Evolutionary conservation across 164 flowering plant species (phyloP).

Genomic region (Piper longum): DNA sequence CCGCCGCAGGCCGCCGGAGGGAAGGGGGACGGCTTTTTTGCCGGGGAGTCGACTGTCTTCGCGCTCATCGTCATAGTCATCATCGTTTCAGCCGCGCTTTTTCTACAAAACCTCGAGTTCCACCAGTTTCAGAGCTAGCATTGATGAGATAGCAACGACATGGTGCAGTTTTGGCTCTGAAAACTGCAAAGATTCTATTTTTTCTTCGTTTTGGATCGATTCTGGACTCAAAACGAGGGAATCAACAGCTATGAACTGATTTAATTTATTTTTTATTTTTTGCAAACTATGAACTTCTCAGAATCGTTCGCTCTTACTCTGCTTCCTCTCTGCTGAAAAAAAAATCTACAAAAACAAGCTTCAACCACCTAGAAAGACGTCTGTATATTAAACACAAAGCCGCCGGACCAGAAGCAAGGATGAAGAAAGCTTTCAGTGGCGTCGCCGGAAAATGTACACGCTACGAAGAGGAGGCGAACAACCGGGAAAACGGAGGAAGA

Average conservation of each 20-base stretch:
- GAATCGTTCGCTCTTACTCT: too few species aligned
- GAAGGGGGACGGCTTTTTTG: slow-evolving; percentile 6
- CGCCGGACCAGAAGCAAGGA: too few species aligned
- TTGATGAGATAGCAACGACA: too few species aligned
- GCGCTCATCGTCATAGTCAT: slow-evolving; percentile 51
- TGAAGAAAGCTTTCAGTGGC: too few species aligned
- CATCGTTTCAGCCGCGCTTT: too few species aligned
- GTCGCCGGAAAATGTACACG: not conserved
- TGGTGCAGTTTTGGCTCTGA: not conserved
- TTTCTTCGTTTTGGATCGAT: not conserved
- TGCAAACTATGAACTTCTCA: too few species aligned
- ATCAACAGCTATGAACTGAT: too few species aligned
- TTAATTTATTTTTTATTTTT: too few species aligned
- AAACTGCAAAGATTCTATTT: not conserved
- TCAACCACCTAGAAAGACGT: too few species aligned
- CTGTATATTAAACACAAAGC: too few species aligned
- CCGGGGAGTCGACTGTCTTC: slow-evolving; percentile 18
- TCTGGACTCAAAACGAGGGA: not conserved
- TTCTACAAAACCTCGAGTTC: not conserved
- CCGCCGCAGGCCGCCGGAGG: slow-evolving; percentile 7
- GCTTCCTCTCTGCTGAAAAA: too few species aligned
- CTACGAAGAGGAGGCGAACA: not conserved
- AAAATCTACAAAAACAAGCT: too few species aligned
- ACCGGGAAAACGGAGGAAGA: not conserved
- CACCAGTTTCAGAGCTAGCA: not conserved